A percentile compares a stretch with the other conserved stretches of the same genome.
Conservation (phyloP, 257 asterid species). For the Ballota nigra region DNA sequence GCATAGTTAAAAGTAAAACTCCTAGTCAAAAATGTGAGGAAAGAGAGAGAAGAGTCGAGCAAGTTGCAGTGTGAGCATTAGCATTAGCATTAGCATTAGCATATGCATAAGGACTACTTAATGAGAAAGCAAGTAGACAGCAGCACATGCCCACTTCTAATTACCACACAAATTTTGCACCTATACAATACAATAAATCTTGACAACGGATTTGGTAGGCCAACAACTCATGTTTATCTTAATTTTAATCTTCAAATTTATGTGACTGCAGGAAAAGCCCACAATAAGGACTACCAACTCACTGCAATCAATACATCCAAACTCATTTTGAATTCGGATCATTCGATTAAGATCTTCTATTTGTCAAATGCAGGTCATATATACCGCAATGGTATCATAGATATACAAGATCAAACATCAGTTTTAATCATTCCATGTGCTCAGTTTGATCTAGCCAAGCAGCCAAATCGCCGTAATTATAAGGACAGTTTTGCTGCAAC, state of each 20-base stretch:
- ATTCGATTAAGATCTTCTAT: too few species aligned
- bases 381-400: neutral
- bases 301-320: neutral
- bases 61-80: neutral
- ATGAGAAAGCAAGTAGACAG: conserved; percentile 23
- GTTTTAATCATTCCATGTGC: neutral
- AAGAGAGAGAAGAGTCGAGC: neutral
- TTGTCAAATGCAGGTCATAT: neutral
- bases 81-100: too few species aligned
- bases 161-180: neutral
- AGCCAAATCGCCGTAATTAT: neutral
- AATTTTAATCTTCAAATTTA: neutral
- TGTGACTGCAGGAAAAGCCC: neutral
- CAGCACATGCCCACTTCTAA: conserved; percentile 27
- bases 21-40: too few species aligned
- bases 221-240: conserved; percentile 1
- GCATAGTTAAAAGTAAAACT: too few species aligned
- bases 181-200: neutral
- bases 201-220: neutral
- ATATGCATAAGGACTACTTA: neutral
- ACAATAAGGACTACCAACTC: neutral
- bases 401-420: neutral
- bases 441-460: neutral
- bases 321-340: too few species aligned
- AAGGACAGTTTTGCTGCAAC: neutral